These are phyloP conservation scores for Starmerella khaoyaiensis DNA, from an alignment of 805 yeast genomes.

Conservation along the genomic window DNA sequence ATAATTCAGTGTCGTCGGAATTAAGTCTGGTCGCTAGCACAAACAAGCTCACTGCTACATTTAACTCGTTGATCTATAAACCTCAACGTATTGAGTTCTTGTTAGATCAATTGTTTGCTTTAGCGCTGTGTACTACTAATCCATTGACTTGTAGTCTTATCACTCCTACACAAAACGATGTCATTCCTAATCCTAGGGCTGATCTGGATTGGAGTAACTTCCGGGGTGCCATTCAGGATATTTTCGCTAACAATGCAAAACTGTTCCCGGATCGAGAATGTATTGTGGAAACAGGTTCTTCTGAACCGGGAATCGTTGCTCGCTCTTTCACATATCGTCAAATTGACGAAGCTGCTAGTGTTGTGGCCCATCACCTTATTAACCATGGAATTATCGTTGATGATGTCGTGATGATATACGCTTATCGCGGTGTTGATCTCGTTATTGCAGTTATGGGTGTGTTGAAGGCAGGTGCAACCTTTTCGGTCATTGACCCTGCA, in stretches of 20 bases:
- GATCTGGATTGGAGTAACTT: conserved; percentile 84
- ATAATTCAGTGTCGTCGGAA: not conserved
- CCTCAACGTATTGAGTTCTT: conserved; percentile 54
- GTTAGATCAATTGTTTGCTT: conserved; percentile 53
- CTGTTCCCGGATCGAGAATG: conserved; percentile 76
- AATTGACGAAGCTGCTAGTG: conserved; percentile 83
- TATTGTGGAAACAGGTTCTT: conserved; percentile 69
- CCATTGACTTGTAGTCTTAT: conserved; percentile 51
- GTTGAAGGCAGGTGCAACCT: conserved; percentile 95
- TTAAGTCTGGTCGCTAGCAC: conserved; percentile 48
- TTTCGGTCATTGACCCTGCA: conserved; percentile 97
- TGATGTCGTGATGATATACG: conserved; percentile 94
- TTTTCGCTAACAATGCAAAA: conserved; percentile 76
- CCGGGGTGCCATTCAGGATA: conserved; percentile 94
- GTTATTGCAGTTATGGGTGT: conserved; percentile 97
- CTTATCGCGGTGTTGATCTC: conserved; percentile 92
- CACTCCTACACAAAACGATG: conserved; percentile 47
- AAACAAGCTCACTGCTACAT: conserved; percentile 33
- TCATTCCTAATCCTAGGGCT: conserved; percentile 75
- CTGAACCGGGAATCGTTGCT: too few species aligned
- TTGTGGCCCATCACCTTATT: conserved; percentile 80
- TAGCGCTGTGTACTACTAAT: conserved; percentile 13
- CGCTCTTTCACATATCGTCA: conserved; percentile 74
- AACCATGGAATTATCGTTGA: conserved; percentile 73
- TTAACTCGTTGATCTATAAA: conserved; percentile 65